Percentiles rank a stretch among this genome's conserved stretches.
These are phyloP conservation scores for Triglochin maritima DNA, from an alignment of 106 monocot species.

Conservation along the genomic window DNA sequence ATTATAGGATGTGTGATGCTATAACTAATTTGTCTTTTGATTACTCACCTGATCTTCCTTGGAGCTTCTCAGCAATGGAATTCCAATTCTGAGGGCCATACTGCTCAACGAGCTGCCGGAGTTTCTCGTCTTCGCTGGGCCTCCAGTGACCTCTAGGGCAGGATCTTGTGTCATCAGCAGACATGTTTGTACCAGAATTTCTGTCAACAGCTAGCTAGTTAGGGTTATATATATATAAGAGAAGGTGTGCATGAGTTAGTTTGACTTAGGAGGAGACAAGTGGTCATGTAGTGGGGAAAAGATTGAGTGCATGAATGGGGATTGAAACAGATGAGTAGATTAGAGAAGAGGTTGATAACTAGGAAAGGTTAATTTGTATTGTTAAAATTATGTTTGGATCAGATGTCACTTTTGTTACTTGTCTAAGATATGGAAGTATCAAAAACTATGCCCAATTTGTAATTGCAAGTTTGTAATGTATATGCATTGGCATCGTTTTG, in stretches of 20 bases:
- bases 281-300: neutral
- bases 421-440: neutral
- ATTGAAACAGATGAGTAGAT: too few species aligned
- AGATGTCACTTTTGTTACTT: neutral
- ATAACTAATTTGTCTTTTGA: too few species aligned
- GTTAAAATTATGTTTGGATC: neutral
- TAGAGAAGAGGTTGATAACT: too few species aligned
- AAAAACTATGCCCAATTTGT: too few species aligned
- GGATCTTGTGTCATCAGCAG: neutral
- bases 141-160: slow-evolving; percentile 74
- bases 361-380: neutral
- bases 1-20: too few species aligned
- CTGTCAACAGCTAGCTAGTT: neutral
- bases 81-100: slow-evolving; percentile 93
- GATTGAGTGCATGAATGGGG: too few species aligned
- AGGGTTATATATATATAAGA: neutral
- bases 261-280: neutral
- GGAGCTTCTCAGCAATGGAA: slow-evolving; percentile 65
- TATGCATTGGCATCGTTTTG: too few species aligned
- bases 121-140: slow-evolving; percentile 71
- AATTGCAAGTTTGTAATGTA: too few species aligned
- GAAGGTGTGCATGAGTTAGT: neutral
- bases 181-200: neutral
- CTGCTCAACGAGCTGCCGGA: slow-evolving; percentile 57
- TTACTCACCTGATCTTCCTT: slow-evolving; percentile 72